Percentiles rank a stretch among this genome's conserved stretches.
These are phyloP conservation scores for Trametopsis cervina DNA, from an alignment of 768 basidiomycete species.

Conservation along the genomic window DNA sequence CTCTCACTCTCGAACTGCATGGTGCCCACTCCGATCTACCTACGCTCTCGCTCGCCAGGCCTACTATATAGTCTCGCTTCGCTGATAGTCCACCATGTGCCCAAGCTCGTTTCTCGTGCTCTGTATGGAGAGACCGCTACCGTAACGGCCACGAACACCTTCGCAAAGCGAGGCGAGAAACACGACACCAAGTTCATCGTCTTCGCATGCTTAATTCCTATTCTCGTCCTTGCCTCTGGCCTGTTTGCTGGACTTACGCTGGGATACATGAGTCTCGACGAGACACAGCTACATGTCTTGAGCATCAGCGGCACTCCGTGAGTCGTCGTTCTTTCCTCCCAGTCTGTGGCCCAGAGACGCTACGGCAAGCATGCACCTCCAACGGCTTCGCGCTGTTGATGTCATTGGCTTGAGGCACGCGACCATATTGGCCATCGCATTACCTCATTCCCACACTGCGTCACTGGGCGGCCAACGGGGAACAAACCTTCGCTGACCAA, in stretches of 20 bases:
- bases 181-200: slow-evolving; percentile 26
- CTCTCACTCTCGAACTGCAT: slow-evolving; percentile 7
- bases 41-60: slow-evolving; percentile 7
- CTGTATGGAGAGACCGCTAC: neutral
- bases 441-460: neutral
- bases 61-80: slow-evolving; percentile 6
- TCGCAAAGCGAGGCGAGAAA: slow-evolving; percentile 21
- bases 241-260: slow-evolving; percentile 82
- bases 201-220: slow-evolving; percentile 55
- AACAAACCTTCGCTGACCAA: neutral
- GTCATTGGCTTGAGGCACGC: neutral
- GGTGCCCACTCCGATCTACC: slow-evolving; percentile 10
- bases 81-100: slow-evolving; percentile 9
- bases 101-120: slow-evolving; percentile 6
- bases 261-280: slow-evolving; percentile 85
- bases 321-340: slow-evolving; percentile 22
- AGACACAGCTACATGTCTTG: slow-evolving; percentile 80
- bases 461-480: neutral
- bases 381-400: neutral
- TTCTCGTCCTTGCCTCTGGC: slow-evolving; percentile 72
- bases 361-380: neutral
- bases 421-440: neutral
- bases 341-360: neutral
- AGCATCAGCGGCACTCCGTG: slow-evolving; percentile 74
- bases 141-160: slow-evolving; percentile 16